Evolutionary conservation across 371 early-diverging fungal species (phyloP).

Genomic region (Enterocytospora artemiae): DNA sequence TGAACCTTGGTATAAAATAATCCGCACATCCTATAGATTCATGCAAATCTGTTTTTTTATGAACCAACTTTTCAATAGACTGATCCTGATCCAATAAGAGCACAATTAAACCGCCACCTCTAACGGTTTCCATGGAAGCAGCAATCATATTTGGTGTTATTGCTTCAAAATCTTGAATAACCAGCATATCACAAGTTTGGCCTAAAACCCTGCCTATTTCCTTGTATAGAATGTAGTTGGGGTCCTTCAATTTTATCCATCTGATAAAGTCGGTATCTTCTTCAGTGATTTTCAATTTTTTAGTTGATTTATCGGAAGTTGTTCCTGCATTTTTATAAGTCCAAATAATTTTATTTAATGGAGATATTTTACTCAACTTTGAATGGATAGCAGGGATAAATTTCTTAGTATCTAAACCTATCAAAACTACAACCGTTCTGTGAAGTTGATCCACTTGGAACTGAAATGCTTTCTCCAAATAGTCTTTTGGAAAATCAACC

Average conservation of each 20-base stretch:
- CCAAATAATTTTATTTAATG: constrained; percentile 40
- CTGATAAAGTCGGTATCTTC: constrained; percentile 29
- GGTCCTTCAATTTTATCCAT: constrained; percentile 42
- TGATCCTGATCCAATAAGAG: constrained; percentile 57
- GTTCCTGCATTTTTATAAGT: constrained; percentile 44
- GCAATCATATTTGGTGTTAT: constrained; percentile 91
- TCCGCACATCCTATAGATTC: constrained; percentile 61
- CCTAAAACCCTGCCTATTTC: constrained; percentile 93
- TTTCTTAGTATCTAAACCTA: constrained; percentile 35
- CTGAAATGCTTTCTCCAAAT: constrained; percentile 17
- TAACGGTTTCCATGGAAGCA: constrained; percentile 89
- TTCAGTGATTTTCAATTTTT: constrained; percentile 11
- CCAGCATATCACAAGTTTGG: constrained; percentile 91
- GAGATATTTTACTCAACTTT: constrained; percentile 22
- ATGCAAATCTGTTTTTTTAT: constrained; percentile 76
- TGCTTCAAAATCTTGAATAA: constrained; percentile 93
- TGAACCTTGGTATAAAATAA: constrained; percentile 83
- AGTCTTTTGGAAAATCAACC: not conserved
- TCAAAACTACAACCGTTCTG: constrained; percentile 44
- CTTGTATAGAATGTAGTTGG: constrained; percentile 67
- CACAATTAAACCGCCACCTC: constrained; percentile 91
- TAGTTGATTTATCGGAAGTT: constrained; percentile 8
- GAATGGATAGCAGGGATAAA: constrained; percentile 37
- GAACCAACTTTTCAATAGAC: constrained; percentile 65
- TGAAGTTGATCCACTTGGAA: constrained; percentile 20